phyloP scores from a whole-genome alignment of 352 stramenopile species.

The Pilasporangium apinafurcum region DNA sequence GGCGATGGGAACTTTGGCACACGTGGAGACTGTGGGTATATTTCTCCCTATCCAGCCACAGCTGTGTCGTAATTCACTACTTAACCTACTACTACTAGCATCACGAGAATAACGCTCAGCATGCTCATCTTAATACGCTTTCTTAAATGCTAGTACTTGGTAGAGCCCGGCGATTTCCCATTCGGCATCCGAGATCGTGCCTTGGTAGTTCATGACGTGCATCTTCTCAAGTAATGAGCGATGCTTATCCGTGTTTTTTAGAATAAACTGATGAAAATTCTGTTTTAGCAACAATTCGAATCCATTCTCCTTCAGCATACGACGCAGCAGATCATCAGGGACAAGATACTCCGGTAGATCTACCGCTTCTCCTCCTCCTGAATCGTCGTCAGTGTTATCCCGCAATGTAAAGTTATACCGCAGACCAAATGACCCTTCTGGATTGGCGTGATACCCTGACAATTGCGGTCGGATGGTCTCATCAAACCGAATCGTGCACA shows the following conservation, averaged over 20 bases:
- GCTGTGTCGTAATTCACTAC: constrained; percentile 16
- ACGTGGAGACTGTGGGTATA: constrained; percentile 90
- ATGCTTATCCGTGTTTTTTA: constrained; percentile 68
- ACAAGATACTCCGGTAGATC: constrained; percentile 90
- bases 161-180: constrained; percentile 85
- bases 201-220: constrained; percentile 83
- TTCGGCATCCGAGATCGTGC: constrained; percentile 78
- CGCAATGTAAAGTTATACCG: constrained; percentile 89
- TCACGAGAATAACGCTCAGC: too few relatives aligned
- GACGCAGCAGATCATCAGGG: constrained; percentile 67
- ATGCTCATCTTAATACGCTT: constrained; percentile 42
- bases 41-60: constrained; percentile 53
- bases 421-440: constrained; percentile 68
- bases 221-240: constrained; percentile 74
- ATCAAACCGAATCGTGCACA: constrained; percentile 78
- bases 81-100: constrained; percentile 4
- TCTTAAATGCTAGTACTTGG: constrained; percentile 82
- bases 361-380: constrained; percentile 72
- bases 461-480: constrained; percentile 40
- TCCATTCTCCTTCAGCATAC: constrained; percentile 60
- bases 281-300: constrained; percentile 82
- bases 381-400: constrained; percentile 58
- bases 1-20: constrained; percentile 63
- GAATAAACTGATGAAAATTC: constrained; percentile 82
- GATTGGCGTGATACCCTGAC: constrained; percentile 21